A percentile compares a stretch with the other conserved stretches of the same genome.
phyloP scores from a whole-genome alignment of 2,329 filamentous ascomycete species.

The Aureobasidium mangrovei region DNA sequence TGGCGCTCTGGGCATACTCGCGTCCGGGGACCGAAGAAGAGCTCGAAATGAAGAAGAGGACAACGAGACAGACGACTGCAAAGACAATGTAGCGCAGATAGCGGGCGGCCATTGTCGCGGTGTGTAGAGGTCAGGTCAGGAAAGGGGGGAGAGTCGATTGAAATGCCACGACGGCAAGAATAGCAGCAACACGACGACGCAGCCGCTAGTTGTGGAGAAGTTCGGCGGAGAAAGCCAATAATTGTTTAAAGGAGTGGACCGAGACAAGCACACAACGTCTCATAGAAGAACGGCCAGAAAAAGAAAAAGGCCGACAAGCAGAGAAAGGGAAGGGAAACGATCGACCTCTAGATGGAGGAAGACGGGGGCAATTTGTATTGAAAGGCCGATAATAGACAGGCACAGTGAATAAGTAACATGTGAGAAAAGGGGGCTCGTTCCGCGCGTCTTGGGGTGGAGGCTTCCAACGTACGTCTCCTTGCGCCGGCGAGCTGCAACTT shows the following conservation, averaged over 20 bases:
- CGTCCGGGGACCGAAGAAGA: conserved; percentile 37
- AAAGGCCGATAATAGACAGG: not conserved
- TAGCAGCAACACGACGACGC: conserved; percentile 1
- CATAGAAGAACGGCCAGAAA: conserved; percentile 5
- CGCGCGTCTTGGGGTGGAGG: not conserved
- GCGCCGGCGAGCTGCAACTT: no score
- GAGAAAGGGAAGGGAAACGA: not conserved
- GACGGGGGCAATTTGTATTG: conserved; percentile 3
- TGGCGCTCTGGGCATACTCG: conserved; percentile 26
- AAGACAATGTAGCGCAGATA: conserved; percentile 67
- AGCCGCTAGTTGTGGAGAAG: conserved; percentile 12
- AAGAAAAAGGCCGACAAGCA: not conserved
- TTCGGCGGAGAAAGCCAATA: not conserved
- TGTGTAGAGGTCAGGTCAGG: not conserved
- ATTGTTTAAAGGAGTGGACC: conserved; percentile 1
- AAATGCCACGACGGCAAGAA: conserved; percentile 9
- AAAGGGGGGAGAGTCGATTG: not conserved
- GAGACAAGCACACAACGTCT: conserved; percentile 6
- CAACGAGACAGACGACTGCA: conserved; percentile 63
- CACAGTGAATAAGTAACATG: no score
- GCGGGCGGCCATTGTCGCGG: conserved; percentile 56
- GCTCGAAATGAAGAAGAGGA: conserved; percentile 75
- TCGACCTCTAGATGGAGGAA: not conserved
- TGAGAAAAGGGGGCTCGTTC: no score
- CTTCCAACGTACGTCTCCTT: no score